Conservation (phyloP, 257 asterid genomes). For the Gentiana straminea region DNA sequence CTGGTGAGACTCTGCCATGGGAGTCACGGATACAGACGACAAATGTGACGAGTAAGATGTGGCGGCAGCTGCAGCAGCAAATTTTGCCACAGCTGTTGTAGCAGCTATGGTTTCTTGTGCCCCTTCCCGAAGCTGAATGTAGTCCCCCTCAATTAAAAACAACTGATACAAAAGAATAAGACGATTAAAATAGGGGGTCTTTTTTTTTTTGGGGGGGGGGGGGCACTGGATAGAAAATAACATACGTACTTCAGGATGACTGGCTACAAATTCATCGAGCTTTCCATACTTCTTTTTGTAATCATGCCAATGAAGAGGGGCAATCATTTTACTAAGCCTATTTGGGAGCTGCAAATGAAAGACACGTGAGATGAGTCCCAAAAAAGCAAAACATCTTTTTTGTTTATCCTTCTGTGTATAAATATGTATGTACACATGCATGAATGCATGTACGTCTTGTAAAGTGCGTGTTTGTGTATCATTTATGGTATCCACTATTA, state of each 20-base stretch:
- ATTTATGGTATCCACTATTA: no score
- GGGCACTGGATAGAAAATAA: not conserved
- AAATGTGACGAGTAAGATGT: conserved; percentile 37
- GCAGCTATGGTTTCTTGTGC: conserved; percentile 88
- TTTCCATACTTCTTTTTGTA: conserved; percentile 82
- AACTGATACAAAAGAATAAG: conserved; percentile 28
- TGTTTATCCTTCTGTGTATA: no score
- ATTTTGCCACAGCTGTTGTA: conserved; percentile 82
- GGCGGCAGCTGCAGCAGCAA: conserved; percentile 76
- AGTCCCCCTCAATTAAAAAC: conserved; percentile 73
- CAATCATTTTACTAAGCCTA: conserved; percentile 89
- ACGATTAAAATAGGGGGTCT: not conserved
- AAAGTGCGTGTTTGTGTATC: no score
- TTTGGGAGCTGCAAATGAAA: conserved; percentile 60
- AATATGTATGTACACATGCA: no score
- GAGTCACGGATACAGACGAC: conserved; percentile 87
- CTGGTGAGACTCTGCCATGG: conserved; percentile 79
- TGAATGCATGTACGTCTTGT: no score
- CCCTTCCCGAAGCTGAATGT: conserved; percentile 86
- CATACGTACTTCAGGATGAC: conserved; percentile 68
- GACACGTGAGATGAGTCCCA: not conserved
- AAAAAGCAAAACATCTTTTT: not conserved
- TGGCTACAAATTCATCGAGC: conserved; percentile 80
- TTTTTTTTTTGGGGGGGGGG: no score
- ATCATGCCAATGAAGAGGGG: conserved; percentile 92